Conservation (phyloP, 352 stramenopile species). For the Achlya hypogyna region DNA sequence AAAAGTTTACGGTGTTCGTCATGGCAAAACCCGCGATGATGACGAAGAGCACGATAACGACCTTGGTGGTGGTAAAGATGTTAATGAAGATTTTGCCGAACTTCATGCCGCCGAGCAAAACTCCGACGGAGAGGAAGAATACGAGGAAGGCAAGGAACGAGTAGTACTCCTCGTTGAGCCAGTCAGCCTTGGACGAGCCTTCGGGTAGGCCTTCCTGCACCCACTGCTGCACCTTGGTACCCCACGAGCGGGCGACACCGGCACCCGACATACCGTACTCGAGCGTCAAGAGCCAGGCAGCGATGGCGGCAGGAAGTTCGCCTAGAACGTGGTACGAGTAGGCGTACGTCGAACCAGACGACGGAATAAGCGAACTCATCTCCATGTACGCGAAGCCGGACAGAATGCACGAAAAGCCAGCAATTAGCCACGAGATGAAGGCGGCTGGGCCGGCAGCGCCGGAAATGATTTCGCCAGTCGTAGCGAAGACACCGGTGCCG, state of each 20-base stretch:
- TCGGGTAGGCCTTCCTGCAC: constrained; percentile 3
- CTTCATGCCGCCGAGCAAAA: constrained; percentile 37
- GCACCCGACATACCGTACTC: constrained; percentile 55
- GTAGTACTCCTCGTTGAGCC: constrained; percentile 21
- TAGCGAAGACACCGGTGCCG: constrained; percentile 48
- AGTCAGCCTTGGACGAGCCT: not conserved
- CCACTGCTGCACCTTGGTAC: constrained; percentile 49
- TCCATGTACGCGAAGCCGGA: constrained; percentile 50
- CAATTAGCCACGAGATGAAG: constrained; percentile 32
- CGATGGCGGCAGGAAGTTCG: constrained; percentile 58
- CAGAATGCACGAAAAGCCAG: constrained; percentile 30
- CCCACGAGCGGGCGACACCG: constrained; percentile 66
- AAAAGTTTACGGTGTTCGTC: constrained; percentile 39
- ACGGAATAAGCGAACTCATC: constrained; percentile 39
- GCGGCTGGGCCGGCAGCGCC: constrained; percentile 31
- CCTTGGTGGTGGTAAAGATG: constrained; percentile 35
- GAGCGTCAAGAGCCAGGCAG: constrained; percentile 39
- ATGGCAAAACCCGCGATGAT: constrained; percentile 43
- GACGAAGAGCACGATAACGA: constrained; percentile 54
- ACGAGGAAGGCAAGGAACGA: constrained; percentile 28
- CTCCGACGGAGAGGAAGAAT: constrained; percentile 25
- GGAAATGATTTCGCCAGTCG: constrained; percentile 26
- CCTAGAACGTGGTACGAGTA: constrained; percentile 63
- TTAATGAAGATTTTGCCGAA: constrained; percentile 44
- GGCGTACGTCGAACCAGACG: constrained; percentile 51